Evolutionary conservation across 345 rosid genomes (phyloP).

Genomic region (Mallotus nudiflorus): DNA sequence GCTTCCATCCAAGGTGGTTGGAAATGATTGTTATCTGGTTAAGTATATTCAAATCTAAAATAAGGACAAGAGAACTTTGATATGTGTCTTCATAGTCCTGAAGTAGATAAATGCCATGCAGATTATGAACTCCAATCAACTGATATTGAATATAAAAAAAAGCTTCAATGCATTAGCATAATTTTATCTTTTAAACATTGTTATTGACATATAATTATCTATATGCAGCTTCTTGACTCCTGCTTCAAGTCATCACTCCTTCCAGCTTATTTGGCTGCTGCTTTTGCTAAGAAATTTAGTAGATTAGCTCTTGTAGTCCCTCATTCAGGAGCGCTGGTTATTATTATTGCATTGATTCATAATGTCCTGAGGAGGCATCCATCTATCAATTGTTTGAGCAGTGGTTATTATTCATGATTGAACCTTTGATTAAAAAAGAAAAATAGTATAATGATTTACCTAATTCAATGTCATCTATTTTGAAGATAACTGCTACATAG

Average conservation of each 20-base stretch:
- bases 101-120: background rate
- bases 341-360: conserved; percentile 78
- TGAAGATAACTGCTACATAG: background rate
- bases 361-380: conserved; percentile 89
- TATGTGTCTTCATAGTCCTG: background rate
- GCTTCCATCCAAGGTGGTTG: too few species aligned
- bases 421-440: background rate
- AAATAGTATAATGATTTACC: background rate
- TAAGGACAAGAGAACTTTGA: background rate
- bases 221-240: conserved; percentile 85
- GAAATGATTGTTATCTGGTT: too few species aligned
- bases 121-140: background rate
- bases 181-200: background rate
- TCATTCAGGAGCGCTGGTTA: conserved; percentile 79
- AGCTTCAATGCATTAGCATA: background rate
- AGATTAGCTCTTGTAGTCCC: conserved; percentile 72
- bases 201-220: conserved; percentile 6
- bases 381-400: conserved; percentile 89
- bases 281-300: conserved; percentile 86
- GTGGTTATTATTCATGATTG: conserved; percentile 32
- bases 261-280: conserved; percentile 96
- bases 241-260: conserved; percentile 94
- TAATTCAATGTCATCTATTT: background rate
- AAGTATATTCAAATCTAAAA: too few species aligned
- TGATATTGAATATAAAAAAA: background rate